Evolutionary conservation across 805 yeast genomes (phyloP), one percentile per base, ranked within the genome.

Genomic region (Wickerhamiella occidentalis): DNA sequence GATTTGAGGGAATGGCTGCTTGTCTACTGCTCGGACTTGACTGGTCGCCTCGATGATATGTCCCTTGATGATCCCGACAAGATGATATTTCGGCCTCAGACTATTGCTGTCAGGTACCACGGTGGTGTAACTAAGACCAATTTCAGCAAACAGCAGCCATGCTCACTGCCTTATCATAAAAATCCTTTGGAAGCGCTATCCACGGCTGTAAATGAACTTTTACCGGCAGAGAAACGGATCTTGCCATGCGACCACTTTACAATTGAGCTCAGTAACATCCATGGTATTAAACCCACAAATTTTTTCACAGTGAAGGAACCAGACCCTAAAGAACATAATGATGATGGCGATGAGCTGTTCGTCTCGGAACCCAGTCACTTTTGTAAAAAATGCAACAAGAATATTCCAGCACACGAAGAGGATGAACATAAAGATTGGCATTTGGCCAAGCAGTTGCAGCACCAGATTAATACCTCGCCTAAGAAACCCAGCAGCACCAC

Each of bases 1-100:
- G 95, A 85, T 56, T 76, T 84, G 19, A 55, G 68, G 3, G 79
- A 77, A 18, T 90, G 98, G 98, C 66, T 90, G 6, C 77, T 72
- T 35, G 94, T 90, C 0, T 88, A 80, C 67, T 73, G 83, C 1
- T 88, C 87, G 0, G 98, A 90, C 58, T 64, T 90, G 26, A 66
- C 75, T 25, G 78, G 79, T 45, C 63, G 98, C 49, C 62, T 88
- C 4, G 68, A 74, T 25, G 97, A 90, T 56, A 37, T 49, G 17
- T 26, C 43, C 17, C 58, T 82, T 18, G 84, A 79, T 52, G 88
- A 84, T 54, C 94, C 86, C 56, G 71, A 49, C 3, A 58, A 57
- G 1, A 40, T 55, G 2, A 59, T 66, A 1, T 61, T 70, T 37
- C 60, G 85, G 44, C 88, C 90, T 1, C 72, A 72, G 37, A 79